phyloP scores from a whole-genome alignment of 352 stramenopile species.

The Phytophthora constricta region DNA sequence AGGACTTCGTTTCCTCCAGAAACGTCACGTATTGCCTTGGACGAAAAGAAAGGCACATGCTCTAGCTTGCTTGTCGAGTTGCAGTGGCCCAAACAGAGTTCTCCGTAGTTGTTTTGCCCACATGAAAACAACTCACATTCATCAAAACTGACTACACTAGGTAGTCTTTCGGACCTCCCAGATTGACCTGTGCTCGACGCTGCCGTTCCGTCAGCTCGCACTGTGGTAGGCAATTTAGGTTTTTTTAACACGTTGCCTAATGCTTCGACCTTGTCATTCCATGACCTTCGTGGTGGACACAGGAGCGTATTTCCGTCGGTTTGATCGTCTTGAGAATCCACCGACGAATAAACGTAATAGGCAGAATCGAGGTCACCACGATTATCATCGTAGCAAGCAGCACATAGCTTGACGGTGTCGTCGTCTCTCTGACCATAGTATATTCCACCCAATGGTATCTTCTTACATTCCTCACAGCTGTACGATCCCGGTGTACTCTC shows the following conservation, averaged over 20 bases:
- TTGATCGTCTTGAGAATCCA: constrained; percentile 43
- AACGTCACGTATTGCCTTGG: constrained; percentile 77
- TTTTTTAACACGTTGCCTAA: constrained; percentile 47
- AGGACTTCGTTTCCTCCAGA: constrained; percentile 87
- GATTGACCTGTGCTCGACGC: constrained; percentile 8
- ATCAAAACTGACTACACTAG: constrained; percentile 55
- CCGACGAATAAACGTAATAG: constrained; percentile 53
- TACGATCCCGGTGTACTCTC: constrained; percentile 47
- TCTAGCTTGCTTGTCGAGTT: constrained; percentile 89
- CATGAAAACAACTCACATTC: constrained; percentile 89
- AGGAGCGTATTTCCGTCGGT: constrained; percentile 45
- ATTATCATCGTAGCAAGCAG: constrained; percentile 83
- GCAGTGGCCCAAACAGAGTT: constrained; percentile 86
- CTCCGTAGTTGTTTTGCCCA: constrained; percentile 91
- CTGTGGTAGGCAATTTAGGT: constrained; percentile 28
- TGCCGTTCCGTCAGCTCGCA: constrained; percentile 1
- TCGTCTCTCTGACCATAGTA: constrained; percentile 74
- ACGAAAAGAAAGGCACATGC: constrained; percentile 84
- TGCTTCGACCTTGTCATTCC: constrained; percentile 55
- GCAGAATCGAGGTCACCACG: constrained; percentile 55
- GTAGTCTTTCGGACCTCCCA: constrained; percentile 9
- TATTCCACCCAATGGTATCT: constrained; percentile 44
- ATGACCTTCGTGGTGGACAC: constrained; percentile 59
- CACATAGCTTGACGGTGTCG: constrained; percentile 64
- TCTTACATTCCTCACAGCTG: constrained; percentile 74